Percentiles rank a stretch among this genome's conserved stretches.
Conservation (phyloP, 1,139 yeast species). For the Candida tropicalis region DNA sequence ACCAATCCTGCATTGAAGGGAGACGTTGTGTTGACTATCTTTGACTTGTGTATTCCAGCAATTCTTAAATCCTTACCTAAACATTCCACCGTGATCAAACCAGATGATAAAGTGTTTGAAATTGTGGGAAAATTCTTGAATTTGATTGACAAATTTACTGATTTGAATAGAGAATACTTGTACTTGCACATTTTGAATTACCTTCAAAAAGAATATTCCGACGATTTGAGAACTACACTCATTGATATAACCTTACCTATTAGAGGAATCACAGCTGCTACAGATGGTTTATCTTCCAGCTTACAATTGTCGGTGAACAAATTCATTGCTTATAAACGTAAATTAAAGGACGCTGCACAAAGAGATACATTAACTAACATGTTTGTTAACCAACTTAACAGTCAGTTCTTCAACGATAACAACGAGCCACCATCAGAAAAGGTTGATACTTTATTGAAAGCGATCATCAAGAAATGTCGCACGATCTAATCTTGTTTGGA, state of each 20-base stretch:
- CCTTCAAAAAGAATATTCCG: slow-evolving; percentile 41
- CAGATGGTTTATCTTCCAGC: slow-evolving; percentile 53
- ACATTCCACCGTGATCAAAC: slow-evolving; percentile 27
- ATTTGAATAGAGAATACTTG: slow-evolving; percentile 69
- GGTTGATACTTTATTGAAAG: slow-evolving; percentile 2
- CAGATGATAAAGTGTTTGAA: slow-evolving; percentile 41
- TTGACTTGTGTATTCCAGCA: slow-evolving; percentile 68
- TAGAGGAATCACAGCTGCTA: slow-evolving; percentile 47
- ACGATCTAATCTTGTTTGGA: slow-evolving; percentile 31
- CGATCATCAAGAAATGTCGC: slow-evolving; percentile 31
- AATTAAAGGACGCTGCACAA: slow-evolving; percentile 33
- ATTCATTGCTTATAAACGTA: slow-evolving; percentile 61
- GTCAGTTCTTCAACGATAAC: slow-evolving; percentile 28
- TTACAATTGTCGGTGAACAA: slow-evolving; percentile 74
- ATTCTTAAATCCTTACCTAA: slow-evolving; percentile 38
- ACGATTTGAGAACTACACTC: slow-evolving; percentile 45
- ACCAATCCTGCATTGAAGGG: slow-evolving; percentile 91
- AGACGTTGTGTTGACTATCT: slow-evolving; percentile 81
- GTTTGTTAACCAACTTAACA: slow-evolving; percentile 43
- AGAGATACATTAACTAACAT: slow-evolving; percentile 46
- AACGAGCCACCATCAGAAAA: slow-evolving; percentile 9
- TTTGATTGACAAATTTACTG: slow-evolving; percentile 67
- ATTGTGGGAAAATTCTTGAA: slow-evolving; percentile 50
- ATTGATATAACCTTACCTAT: slow-evolving; percentile 70
- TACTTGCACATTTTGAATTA: slow-evolving; percentile 63